Percentiles rank a stretch among this genome's conserved stretches.
Evolutionary conservation across 306 rosid species (phyloP).

Genomic region (Vigna hirtella): DNA sequence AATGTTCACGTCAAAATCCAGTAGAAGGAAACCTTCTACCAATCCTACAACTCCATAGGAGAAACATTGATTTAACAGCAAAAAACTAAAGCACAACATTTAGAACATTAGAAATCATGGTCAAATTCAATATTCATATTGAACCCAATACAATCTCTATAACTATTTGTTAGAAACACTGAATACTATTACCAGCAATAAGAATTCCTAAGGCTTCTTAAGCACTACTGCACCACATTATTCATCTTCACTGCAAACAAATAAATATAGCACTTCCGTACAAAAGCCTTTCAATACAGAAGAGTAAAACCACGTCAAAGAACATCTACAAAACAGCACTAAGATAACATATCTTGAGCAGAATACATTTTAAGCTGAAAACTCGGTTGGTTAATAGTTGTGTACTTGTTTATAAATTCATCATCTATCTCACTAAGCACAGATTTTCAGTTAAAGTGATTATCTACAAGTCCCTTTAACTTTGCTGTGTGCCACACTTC

Average conservation of each 20-base stretch:
- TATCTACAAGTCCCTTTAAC: conserved; percentile 5
- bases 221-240: conserved; percentile 8
- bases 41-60: neutral
- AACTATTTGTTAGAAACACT: neutral
- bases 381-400: neutral
- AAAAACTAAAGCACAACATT: neutral
- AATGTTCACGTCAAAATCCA: neutral
- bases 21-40: neutral
- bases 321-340: conserved; percentile 11
- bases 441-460: conserved; percentile 2
- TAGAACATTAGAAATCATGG: conserved; percentile 25
- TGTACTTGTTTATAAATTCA: neutral
- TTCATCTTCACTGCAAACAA: neutral
- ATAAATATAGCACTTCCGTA: conserved; percentile 16
- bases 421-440: conserved; percentile 14
- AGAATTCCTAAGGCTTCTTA: conserved; percentile 11
- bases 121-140: conserved; percentile 11
- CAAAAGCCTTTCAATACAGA: neutral
- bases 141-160: conserved; percentile 4
- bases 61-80: neutral
- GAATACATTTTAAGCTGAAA: conserved; percentile 16
- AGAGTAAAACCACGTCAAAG: neutral
- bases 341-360: conserved; percentile 17
- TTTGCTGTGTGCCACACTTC: neutral
- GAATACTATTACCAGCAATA: neutral